Base-by-base conservation (phyloP, 192 early-diverging fungal genomes). In the Coemansia aciculifera region DNA sequence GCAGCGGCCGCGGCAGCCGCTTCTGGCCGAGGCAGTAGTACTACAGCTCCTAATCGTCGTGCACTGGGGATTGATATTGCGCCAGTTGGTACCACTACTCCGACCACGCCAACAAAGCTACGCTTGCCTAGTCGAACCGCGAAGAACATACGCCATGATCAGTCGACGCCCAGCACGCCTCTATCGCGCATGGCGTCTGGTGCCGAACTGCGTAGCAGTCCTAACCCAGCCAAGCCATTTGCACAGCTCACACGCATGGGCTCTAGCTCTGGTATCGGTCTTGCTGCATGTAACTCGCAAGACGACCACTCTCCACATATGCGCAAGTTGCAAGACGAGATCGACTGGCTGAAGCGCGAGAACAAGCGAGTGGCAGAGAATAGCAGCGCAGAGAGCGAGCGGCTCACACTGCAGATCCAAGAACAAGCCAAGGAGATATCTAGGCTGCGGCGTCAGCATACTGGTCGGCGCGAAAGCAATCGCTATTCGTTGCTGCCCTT, bases 341-440 rank as follows among this genome's bases (percentile, higher is more conserved):
- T 78, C 8, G 75, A 57, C 9, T 46, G 54, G 2, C 67, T 83
- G 31, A 66, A 21, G 61, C 40, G 39, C 13, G 73, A 72, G 8
- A 75, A 66, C 66, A 44, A 71, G 36, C 32, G 32, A 15, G 48
- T 68, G 4, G 44, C 49, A 12, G 59, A 68, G 42, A 24, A 48
- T 7, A 59, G 69, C 17, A 74, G 40, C 15, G 40, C 68, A 12
- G 81, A 79, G 48, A 62, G 46, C 2, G 77, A 76, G 57, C 69
- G 71, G 3, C 64, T 78, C 40, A 62, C 76, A 0, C 56, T 71
- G 59, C 81, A 78, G 62, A 69, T 78, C 57, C 81, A 84, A 37
- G 71, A 84, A 29, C 73, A 79, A 36, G 81, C 76, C 15, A 64
- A 65, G 48, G 81, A 84, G 44, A 75, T 78, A 8, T 54, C 77